These are phyloP conservation scores for Nymphaea thermarum DNA, from an alignment of 164 flowering plant species.

Conservation along the genomic window DNA sequence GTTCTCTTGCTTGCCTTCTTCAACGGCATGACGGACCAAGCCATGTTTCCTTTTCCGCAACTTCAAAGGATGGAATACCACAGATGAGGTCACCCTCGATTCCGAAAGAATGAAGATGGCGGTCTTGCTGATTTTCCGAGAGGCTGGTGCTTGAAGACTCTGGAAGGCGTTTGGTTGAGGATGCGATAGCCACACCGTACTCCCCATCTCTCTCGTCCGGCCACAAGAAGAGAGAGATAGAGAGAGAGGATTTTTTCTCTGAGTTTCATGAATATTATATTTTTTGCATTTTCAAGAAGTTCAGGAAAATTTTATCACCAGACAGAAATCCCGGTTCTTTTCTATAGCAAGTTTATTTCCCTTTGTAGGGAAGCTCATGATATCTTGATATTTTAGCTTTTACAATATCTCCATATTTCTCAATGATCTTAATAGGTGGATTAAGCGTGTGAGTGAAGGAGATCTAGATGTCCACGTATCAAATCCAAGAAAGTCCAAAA, in stretches of 20 bases:
- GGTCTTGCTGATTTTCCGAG: neutral
- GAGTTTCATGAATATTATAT: neutral
- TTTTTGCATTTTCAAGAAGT: neutral
- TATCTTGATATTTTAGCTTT: no score
- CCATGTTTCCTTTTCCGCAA: slow-evolving; percentile 4
- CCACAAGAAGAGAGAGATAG: no score
- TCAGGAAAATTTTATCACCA: neutral
- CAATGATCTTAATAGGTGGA: no score
- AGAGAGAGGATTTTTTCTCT: neutral
- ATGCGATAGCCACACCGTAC: slow-evolving; percentile 1
- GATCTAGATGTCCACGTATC: no score
- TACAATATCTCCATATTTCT: no score
- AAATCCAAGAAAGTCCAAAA: no score
- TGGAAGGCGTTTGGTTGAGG: neutral
- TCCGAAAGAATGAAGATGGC: neutral
- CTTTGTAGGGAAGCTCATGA: no score
- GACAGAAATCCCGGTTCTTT: neutral
- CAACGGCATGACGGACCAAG: slow-evolving; percentile 42
- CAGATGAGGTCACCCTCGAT: neutral
- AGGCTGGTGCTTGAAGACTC: neutral
- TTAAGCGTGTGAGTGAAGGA: no score
- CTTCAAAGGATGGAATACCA: neutral
- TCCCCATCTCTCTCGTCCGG: neutral
- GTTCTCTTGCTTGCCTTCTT: slow-evolving; percentile 24
- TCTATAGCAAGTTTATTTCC: no score